Evolutionary conservation across 2,329 filamentous ascomycete genomes (phyloP).

Genomic region (Nigrospora osmanthi): DNA sequence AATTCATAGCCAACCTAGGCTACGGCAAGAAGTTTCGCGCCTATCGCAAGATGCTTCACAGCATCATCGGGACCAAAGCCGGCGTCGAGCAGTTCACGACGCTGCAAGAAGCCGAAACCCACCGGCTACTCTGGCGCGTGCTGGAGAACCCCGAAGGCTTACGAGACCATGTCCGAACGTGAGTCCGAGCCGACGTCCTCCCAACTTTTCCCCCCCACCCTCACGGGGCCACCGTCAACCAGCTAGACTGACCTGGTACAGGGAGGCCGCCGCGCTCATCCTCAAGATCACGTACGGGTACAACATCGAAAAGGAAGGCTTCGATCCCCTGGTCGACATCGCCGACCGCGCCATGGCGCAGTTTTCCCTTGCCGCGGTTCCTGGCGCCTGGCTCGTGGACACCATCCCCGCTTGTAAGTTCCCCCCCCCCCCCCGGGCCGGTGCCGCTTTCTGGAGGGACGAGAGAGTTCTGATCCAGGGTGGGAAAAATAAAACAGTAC

Average conservation of each 20-base stretch:
- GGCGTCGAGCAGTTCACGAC: conserved; percentile 28
- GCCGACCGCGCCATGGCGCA: conserved; percentile 10
- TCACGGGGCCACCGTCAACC: conserved; percentile 5
- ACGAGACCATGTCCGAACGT: conserved; percentile 33
- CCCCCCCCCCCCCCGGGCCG: too few species aligned
- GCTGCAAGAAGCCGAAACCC: conserved; percentile 34
- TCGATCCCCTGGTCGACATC: conserved; percentile 14
- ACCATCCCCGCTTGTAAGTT: conserved; percentile 13
- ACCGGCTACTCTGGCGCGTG: conserved; percentile 33
- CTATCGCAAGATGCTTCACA: conserved; percentile 35
- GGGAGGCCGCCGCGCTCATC: conserved; percentile 19
- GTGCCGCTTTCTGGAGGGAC: too few species aligned
- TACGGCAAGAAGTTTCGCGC: conserved; percentile 28
- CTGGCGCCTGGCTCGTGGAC: conserved; percentile 19
- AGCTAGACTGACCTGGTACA: conserved; percentile 12
- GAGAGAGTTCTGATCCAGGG: not conserved
- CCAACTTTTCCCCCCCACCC: conserved; percentile 15
- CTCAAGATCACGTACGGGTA: conserved; percentile 21
- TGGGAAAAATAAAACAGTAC: conserved; percentile 10
- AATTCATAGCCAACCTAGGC: conserved; percentile 22
- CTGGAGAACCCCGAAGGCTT: conserved; percentile 28
- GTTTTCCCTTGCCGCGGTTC: conserved; percentile 7
- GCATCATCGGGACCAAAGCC: conserved; percentile 34
- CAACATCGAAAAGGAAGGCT: conserved; percentile 9
- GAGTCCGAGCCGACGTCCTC: conserved; percentile 19